phyloP scores from a whole-genome alignment of 805 yeast genomes.

The Zygosaccharomyces pseudorouxii region DNA sequence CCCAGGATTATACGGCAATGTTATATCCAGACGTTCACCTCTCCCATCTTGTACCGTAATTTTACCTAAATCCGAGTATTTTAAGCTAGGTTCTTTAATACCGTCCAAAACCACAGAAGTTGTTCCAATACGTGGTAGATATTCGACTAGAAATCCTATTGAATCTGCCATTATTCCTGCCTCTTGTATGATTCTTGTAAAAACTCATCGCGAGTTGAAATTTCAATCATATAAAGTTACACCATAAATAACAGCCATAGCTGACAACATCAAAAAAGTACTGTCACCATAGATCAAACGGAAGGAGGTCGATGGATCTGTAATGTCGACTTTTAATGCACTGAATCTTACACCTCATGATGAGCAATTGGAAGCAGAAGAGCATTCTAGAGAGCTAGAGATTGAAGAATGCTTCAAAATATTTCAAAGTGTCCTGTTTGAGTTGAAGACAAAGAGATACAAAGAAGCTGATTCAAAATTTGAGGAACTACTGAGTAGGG shows the following conservation, averaged over 20 bases:
- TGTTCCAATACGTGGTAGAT: slow-evolving; percentile 17
- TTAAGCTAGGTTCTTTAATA: slow-evolving; percentile 4
- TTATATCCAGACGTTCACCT: slow-evolving; percentile 2
- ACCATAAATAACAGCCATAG: background rate
- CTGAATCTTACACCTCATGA: slow-evolving; percentile 75
- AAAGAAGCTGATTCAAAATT: slow-evolving; percentile 52
- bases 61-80: background rate
- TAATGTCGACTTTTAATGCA: slow-evolving; percentile 68
- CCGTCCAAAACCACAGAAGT: slow-evolving; percentile 20
- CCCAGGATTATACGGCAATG: slow-evolving; percentile 11
- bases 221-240: background rate
- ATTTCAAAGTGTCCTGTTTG: slow-evolving; percentile 63
- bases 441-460: slow-evolving; percentile 50
- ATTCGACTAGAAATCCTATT: slow-evolving; percentile 9
- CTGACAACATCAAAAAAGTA: background rate
- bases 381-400: slow-evolving; percentile 87
- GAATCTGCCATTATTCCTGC: background rate
- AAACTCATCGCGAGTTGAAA: slow-evolving; percentile 5
- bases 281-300: background rate
- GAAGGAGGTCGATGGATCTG: background rate
- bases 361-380: slow-evolving; percentile 64
- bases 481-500: slow-evolving; percentile 59
- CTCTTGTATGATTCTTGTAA: background rate
- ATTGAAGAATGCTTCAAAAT: slow-evolving; percentile 76
- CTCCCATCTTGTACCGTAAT: slow-evolving; percentile 7